These are phyloP conservation scores for Geotrichum histeridarum DNA, from an alignment of 1,139 yeast genomes.

Conservation along the genomic window DNA sequence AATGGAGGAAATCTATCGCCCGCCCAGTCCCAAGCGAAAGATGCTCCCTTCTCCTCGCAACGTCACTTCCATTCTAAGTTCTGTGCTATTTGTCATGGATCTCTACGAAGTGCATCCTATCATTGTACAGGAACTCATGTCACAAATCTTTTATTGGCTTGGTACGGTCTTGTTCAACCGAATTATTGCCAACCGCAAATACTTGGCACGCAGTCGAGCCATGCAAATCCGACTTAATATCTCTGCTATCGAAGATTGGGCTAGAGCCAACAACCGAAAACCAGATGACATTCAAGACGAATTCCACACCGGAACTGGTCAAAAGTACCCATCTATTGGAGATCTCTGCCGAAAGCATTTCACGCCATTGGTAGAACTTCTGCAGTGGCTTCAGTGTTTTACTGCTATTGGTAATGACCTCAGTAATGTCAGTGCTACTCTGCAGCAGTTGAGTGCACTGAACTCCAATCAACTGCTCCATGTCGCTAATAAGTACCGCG, in stretches of 20 bases:
- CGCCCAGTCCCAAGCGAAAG: slow-evolving; percentile 65
- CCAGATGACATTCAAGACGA: slow-evolving; percentile 41
- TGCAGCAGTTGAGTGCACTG: slow-evolving; percentile 45
- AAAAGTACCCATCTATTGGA: slow-evolving; percentile 35
- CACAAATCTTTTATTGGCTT: slow-evolving; percentile 76
- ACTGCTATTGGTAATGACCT: slow-evolving; percentile 58
- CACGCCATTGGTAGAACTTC: slow-evolving; percentile 67
- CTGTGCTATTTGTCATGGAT: slow-evolving; percentile 77
- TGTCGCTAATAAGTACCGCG: slow-evolving; percentile 69
- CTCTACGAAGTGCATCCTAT: slow-evolving; percentile 75
- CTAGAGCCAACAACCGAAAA: slow-evolving; percentile 66
- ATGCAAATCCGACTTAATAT: slow-evolving; percentile 83
- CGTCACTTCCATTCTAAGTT: slow-evolving; percentile 81
- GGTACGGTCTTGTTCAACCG: slow-evolving; percentile 70
- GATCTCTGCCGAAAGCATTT: slow-evolving; percentile 61
- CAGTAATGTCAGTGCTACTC: slow-evolving; percentile 50
- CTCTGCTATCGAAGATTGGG: slow-evolving; percentile 89
- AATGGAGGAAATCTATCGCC: slow-evolving; percentile 57
- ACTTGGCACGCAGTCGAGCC: slow-evolving; percentile 76
- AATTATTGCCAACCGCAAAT: slow-evolving; percentile 58
- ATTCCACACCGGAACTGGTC: slow-evolving; percentile 28
- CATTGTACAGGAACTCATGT: slow-evolving; percentile 66
- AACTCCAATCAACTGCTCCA: slow-evolving; percentile 69
- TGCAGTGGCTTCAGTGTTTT: slow-evolving; percentile 89
- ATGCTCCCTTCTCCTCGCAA: slow-evolving; percentile 81